Base-by-base conservation (phyloP, 2,329 filamentous ascomycete species). In the Dryadomyces quercivorus region DNA sequence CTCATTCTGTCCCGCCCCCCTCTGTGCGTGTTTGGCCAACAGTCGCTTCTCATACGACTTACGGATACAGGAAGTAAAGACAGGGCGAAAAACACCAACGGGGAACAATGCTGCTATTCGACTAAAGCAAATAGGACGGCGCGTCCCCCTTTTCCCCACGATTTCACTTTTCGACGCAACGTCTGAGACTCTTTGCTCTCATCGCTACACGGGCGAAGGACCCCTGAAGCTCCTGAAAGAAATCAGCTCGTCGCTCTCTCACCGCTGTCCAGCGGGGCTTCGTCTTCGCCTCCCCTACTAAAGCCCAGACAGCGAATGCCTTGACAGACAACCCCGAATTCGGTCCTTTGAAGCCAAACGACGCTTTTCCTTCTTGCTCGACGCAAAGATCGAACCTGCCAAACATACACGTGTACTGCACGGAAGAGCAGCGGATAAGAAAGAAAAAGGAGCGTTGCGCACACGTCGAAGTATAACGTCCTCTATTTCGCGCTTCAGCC, bases 141-240 rank as follows among this genome's bases (percentile, higher is more conserved):
- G 22, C n/a, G 46, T 49, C 52, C 52, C 51, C 52, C 52, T 43
- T 53, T 49, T 49, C 15, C 26, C 51, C 40, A 52, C 31, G 48
- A 50, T 34, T 34, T 26, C 21, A 48, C 42, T 44, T n/a, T 44
- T 44, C 16, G 42, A 44, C 18, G 42, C 16, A 18, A 18, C 18
- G 42, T 9, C 42, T 18, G 42, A 20, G 42, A 18, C 42, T 10
- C 9, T 44, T 44, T 44, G 16, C 16, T 20, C 42, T 44, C 42
- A 18, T 44, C 36, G 36, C 36, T 40, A 16, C 36, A 40, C 36
- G 36, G 36, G 36, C 36, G 36, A 40, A 40, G 36, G 36, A 40
- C 36, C 36, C 36, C 36, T 40, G 36, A 40, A 40, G 36, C 36
- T 40, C 15, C 36, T 40, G 4, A 13, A 16, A 12, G 36, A 16